Base-by-base conservation (phyloP, 2,329 filamentous ascomycete species). In the Colletotrichum sp. region DNA sequence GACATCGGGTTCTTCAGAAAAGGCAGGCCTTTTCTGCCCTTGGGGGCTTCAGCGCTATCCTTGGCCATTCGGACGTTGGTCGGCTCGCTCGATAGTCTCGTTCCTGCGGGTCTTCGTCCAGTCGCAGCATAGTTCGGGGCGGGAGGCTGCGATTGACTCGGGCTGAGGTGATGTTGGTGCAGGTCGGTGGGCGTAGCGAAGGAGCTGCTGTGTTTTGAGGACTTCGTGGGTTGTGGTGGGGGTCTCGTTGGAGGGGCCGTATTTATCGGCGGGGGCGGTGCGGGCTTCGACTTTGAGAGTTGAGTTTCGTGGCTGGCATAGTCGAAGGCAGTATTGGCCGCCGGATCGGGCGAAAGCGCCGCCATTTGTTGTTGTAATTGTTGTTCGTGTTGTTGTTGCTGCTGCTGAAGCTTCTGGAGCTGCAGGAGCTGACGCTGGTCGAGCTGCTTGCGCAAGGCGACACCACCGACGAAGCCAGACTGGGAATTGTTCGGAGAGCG, bases 1-100 rank as follows among this genome's bases (percentile, higher is more conserved):
- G 91, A 90, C 86, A 92, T 89, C 56, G 90, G 88, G 71, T 91
- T 91, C 79, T 91, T 91, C 10, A 92, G 83, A 69, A 92, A 92
- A 0, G 90, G 90, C 48, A 91, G 82, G 3, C 89, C 85, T 77
- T 91, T 91, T 78, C 87, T 90, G 32, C 85, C 84, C 79, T 88
- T 89, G 1, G 85, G 82, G 6, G 83, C 81, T 66, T 90, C 88
- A 13, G 80, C 78, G 18, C 79, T 80, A 26, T 80, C 76, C 28
- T 80, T 77, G 9, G 83, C 79, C n/a, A 80, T 80, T n/a, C 82
- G 76, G 30, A 82, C 68, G 6, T 78, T 72, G 30, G 83, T 78
- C 8, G 85, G 79, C 36, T 90, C 87, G 66, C 82, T 84, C 36
- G 82, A 78, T 70, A 87, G 79, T 66, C 85, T 83, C 26, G 85